Evolutionary conservation across 345 rosid genomes (phyloP).

Genomic region (Syzygium aqueum): DNA sequence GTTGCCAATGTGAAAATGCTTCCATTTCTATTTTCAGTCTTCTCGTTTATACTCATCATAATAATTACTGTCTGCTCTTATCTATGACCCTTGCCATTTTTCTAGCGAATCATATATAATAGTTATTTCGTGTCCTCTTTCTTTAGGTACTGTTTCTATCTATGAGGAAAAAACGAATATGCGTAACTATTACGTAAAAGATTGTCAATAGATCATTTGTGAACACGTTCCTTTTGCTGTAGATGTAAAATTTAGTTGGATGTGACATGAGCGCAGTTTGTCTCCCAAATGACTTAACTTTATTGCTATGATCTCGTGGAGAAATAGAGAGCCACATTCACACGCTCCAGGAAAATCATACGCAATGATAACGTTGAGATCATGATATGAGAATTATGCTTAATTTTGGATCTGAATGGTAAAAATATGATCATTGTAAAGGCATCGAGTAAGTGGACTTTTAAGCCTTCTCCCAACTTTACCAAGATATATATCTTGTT

Average conservation of each 20-base stretch:
- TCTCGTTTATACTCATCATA: background rate
- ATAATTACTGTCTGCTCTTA: background rate
- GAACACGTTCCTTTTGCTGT: background rate
- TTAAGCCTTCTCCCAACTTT: background rate
- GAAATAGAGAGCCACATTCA: background rate
- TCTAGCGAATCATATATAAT: background rate
- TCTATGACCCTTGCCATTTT: background rate
- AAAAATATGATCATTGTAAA: background rate
- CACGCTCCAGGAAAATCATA: background rate
- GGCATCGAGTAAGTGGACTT: background rate
- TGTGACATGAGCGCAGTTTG: slow-evolving; percentile 16
- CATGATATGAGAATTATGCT: background rate
- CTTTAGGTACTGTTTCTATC: background rate
- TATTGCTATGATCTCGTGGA: background rate
- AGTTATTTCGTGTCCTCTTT: background rate
- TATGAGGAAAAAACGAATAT: background rate
- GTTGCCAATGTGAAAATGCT: background rate
- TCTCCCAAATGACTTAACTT: background rate
- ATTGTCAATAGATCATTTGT: background rate
- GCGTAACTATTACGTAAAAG: background rate
- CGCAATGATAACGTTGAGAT: background rate
- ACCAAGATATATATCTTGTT: background rate
- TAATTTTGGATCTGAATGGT: background rate
- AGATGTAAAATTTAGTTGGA: slow-evolving; percentile 2
- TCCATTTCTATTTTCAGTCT: background rate